Evolutionary conservation across 352 stramenopile genomes (phyloP).

Genomic region (Phytophthora crassamura): DNA sequence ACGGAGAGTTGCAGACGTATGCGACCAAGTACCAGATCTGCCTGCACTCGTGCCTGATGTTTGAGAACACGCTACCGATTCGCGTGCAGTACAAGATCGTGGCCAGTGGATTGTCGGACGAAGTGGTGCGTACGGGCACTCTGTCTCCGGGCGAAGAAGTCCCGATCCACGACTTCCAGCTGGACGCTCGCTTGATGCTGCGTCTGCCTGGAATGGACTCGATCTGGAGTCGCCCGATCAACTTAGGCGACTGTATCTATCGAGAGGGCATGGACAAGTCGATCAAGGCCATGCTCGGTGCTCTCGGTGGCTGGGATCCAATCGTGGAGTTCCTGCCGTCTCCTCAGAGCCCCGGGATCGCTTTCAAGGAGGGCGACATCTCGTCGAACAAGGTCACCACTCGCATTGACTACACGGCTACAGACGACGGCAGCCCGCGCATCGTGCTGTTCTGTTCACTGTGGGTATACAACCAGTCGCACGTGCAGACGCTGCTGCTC

Average conservation of each 20-base stretch:
- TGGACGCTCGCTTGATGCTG: conserved; percentile 73
- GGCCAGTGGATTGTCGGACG: conserved; percentile 22
- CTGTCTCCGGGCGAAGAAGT: conserved; percentile 87
- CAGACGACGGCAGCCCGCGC: conserved; percentile 83
- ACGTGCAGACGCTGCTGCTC: conserved; percentile 81
- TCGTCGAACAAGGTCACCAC: conserved; percentile 71
- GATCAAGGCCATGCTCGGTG: conserved; percentile 71
- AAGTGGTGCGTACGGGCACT: conserved; percentile 67
- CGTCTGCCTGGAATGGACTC: conserved; percentile 88
- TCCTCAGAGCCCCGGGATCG: conserved; percentile 51
- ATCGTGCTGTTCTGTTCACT: conserved; percentile 86
- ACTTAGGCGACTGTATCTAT: conserved; percentile 84
- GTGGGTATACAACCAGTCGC: conserved; percentile 93
- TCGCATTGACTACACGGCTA: conserved; percentile 85
- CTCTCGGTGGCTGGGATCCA: conserved; percentile 56
- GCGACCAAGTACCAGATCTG: conserved; percentile 90
- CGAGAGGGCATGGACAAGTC: conserved; percentile 74
- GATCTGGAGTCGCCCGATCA: conserved; percentile 77
- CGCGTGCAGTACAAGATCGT: conserved; percentile 87
- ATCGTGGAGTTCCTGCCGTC: conserved; percentile 80
- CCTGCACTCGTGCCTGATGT: conserved; percentile 82
- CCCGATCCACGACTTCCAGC: conserved; percentile 82
- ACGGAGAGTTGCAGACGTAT: conserved; percentile 75
- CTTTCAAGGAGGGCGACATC: conserved; percentile 74
- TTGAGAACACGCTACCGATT: conserved; percentile 89